A percentile compares a stretch with the other conserved stretches of the same genome.
phyloP scores from a whole-genome alignment of 208 protist genomes.

The Leishmania mexicana region DNA sequence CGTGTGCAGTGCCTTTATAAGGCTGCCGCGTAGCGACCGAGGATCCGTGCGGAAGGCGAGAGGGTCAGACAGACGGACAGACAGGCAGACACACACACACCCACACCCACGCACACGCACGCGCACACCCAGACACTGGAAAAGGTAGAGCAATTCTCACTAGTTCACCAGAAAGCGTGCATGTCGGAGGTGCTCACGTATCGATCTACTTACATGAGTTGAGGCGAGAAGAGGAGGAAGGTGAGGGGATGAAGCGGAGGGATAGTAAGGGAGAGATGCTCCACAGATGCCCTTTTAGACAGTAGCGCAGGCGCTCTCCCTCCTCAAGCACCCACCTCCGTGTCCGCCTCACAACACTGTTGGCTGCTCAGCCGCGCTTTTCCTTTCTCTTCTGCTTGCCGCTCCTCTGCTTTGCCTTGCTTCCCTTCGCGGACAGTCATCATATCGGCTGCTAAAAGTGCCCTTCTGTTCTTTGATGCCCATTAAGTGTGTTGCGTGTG shows the following conservation, averaged over 20 bases:
- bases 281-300: background rate
- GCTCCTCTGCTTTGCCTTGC: background rate
- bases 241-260: background rate
- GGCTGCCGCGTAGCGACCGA: background rate
- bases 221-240: background rate
- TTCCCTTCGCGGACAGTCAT: background rate
- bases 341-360: background rate
- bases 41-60: too few relatives aligned
- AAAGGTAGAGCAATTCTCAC: background rate
- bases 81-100: background rate
- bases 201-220: background rate
- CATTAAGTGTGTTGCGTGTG: too few relatives aligned
- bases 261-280: background rate
- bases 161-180: background rate
- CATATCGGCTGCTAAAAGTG: background rate
- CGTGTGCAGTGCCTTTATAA: too few relatives aligned
- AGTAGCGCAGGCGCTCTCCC: background rate
- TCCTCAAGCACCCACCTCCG: background rate
- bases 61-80: background rate
- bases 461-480: too few relatives aligned
- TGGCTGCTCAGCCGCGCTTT: background rate
- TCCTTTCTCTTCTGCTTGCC: background rate
- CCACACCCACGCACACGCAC: slow-evolving; percentile 5
- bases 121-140: slow-evolving; percentile 9
- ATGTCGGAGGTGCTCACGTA: background rate